Evolutionary conservation across 805 yeast species (phyloP).

Genomic region (Pichia scutulata): DNA sequence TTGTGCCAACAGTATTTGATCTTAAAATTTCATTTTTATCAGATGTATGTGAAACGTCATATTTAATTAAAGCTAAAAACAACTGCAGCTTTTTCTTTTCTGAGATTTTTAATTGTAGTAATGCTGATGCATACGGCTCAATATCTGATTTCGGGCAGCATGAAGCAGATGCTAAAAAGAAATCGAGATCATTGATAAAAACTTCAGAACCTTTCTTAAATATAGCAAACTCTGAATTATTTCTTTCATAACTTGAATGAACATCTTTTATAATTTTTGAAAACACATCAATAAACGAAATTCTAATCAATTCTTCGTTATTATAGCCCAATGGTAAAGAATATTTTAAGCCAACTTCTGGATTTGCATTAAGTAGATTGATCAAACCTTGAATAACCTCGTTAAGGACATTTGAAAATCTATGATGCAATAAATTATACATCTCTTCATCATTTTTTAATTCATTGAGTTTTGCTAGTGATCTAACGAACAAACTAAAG

Average conservation of each 20-base stretch:
- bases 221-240: constrained; percentile 5
- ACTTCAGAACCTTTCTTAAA: constrained; percentile 11
- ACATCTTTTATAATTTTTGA: constrained; percentile 45
- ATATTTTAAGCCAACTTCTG: constrained; percentile 67
- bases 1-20: constrained; percentile 75
- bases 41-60: constrained; percentile 54
- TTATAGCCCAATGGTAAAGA: constrained; percentile 78
- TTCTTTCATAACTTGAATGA: constrained; percentile 16
- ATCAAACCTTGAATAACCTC: constrained; percentile 60
- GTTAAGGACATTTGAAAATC: constrained; percentile 49
- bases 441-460: constrained; percentile 6
- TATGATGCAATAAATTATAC: constrained; percentile 35
- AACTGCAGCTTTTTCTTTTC: constrained; percentile 33
- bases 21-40: constrained; percentile 69
- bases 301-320: constrained; percentile 52
- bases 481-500: constrained; percentile 52
- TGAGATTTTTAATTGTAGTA: constrained; percentile 46
- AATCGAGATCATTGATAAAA: constrained; percentile 28
- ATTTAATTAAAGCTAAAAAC: constrained; percentile 46
- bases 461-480: constrained; percentile 38
- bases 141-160: constrained; percentile 64
- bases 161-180: constrained; percentile 47
- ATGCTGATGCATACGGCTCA: constrained; percentile 60
- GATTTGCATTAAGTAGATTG: constrained; percentile 62
- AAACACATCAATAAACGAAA: constrained; percentile 72